phyloP scores from a whole-genome alignment of 129 eudicot genomes.

The Flaveria bidentis region DNA sequence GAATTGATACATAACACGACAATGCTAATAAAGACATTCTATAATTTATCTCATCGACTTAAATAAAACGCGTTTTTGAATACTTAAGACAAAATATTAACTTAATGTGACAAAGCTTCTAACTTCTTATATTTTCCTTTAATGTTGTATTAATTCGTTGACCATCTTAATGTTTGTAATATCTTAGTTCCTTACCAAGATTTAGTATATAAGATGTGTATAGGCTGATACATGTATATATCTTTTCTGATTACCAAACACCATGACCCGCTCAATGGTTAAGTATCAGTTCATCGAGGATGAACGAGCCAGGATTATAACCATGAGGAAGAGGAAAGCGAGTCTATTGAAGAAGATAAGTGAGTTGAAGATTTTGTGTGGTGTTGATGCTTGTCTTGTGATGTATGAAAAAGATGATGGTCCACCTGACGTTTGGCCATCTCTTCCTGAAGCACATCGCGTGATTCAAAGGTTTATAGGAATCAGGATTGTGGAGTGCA shows the following conservation, averaged over 20 bases:
- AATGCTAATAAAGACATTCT: background rate
- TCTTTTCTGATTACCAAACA: slow-evolving; percentile 1
- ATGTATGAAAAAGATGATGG: slow-evolving; percentile 24
- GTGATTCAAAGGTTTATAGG: slow-evolving; percentile 18
- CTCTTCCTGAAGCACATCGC: slow-evolving; percentile 14
- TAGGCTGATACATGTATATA: slow-evolving; percentile 14
- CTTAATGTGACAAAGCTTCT: slow-evolving; percentile 12
- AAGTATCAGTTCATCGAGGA: slow-evolving; percentile 24
- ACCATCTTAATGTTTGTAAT: slow-evolving; percentile 18
- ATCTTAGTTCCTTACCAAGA: background rate
- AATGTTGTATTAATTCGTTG: slow-evolving; percentile 26
- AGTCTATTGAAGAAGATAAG: slow-evolving; percentile 22
- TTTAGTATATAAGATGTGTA: background rate
- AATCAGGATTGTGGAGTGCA: background rate
- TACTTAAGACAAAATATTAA: slow-evolving; percentile 3
- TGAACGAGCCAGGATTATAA: slow-evolving; percentile 2
- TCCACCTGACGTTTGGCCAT: slow-evolving; percentile 30
- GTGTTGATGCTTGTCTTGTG: slow-evolving; percentile 31
- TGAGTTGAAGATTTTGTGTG: slow-evolving; percentile 30
- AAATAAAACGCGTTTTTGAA: background rate
- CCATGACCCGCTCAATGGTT: slow-evolving; percentile 35
- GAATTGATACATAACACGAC: slow-evolving; percentile 20
- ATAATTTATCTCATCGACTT: background rate
- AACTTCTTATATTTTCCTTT: slow-evolving; percentile 20
- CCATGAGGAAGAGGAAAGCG: slow-evolving; percentile 25